A percentile compares a stretch with the other conserved stretches of the same genome.
Conservation (phyloP, 305 asterid genomes). For the Fraxinus albicans region DNA sequence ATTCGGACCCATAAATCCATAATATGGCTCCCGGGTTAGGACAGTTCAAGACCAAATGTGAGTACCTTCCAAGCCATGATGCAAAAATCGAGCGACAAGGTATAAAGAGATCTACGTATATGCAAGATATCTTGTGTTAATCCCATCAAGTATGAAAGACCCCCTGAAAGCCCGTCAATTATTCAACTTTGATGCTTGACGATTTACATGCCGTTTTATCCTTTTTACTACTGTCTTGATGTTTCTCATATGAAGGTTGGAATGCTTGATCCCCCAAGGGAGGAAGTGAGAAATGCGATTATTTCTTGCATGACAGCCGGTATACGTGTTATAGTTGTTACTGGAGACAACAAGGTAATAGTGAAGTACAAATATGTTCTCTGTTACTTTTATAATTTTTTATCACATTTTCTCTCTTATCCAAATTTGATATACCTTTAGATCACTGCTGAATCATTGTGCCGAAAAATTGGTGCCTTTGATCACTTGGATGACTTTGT, state of each 20-base stretch:
- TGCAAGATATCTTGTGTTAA: neutral
- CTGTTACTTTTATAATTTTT: constrained; percentile 12
- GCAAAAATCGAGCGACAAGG: neutral
- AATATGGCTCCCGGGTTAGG: neutral
- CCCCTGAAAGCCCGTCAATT: constrained; percentile 1
- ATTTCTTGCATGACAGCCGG: constrained; percentile 98
- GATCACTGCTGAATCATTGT: constrained; percentile 95
- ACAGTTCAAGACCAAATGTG: neutral
- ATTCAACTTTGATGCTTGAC: constrained; percentile 9
- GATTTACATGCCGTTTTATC: constrained; percentile 4
- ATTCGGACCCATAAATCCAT: neutral
- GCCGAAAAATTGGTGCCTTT: constrained; percentile 82
- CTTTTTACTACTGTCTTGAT: constrained; percentile 12
- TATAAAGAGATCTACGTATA: neutral
- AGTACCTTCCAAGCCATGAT: neutral
- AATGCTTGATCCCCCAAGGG: constrained; percentile 99
- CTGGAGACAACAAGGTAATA: constrained; percentile 98
- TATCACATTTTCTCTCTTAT: constrained; percentile 12
- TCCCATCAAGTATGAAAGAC: neutral
- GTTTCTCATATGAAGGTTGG: constrained; percentile 66
- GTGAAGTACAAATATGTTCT: neutral
- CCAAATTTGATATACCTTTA: constrained; percentile 31
- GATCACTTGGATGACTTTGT: constrained; percentile 79
- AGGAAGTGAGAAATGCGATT: constrained; percentile 90
- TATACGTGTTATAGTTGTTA: constrained; percentile 95